phyloP scores from a whole-genome alignment of 1,284 basidiomycete species.

The Xerocomus amazonicus region DNA sequence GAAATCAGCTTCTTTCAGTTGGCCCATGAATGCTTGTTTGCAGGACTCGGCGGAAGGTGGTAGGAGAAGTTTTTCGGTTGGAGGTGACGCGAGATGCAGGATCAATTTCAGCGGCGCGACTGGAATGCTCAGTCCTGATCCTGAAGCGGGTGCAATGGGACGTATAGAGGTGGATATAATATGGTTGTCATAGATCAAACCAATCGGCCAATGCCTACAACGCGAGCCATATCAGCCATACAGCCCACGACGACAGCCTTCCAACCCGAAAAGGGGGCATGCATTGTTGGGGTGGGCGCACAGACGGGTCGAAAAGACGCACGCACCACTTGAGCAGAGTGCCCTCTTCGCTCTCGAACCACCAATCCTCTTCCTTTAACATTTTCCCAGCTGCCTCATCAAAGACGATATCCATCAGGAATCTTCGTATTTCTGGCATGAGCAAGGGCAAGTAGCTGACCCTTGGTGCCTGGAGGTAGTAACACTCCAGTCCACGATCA shows the following conservation, averaged over 20 bases:
- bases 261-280: not conserved
- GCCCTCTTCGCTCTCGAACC: constrained; percentile 85
- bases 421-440: constrained; percentile 79
- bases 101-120: constrained; percentile 66
- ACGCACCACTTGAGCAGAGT: constrained; percentile 78
- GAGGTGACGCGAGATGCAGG: constrained; percentile 83
- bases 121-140: constrained; percentile 37
- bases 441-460: constrained; percentile 90
- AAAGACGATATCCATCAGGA: constrained; percentile 86
- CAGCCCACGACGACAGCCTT: not conserved
- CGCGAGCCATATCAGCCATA: constrained; percentile 12
- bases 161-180: constrained; percentile 58
- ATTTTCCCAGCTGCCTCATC: constrained; percentile 72
- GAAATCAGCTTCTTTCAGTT: constrained; percentile 93
- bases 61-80: constrained; percentile 79
- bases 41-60: constrained; percentile 77
- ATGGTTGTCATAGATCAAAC: constrained; percentile 85
- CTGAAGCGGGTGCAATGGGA: constrained; percentile 38
- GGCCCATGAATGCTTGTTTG: constrained; percentile 89
- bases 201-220: constrained; percentile 94
- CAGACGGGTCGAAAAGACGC: not conserved
- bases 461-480: constrained; percentile 82
- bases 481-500: constrained; percentile 81
- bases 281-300: not conserved
- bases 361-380: constrained; percentile 86